These are phyloP conservation scores for Cryphonectria japonica DNA, from an alignment of 2,329 filamentous ascomycete species.

Conservation along the genomic window DNA sequence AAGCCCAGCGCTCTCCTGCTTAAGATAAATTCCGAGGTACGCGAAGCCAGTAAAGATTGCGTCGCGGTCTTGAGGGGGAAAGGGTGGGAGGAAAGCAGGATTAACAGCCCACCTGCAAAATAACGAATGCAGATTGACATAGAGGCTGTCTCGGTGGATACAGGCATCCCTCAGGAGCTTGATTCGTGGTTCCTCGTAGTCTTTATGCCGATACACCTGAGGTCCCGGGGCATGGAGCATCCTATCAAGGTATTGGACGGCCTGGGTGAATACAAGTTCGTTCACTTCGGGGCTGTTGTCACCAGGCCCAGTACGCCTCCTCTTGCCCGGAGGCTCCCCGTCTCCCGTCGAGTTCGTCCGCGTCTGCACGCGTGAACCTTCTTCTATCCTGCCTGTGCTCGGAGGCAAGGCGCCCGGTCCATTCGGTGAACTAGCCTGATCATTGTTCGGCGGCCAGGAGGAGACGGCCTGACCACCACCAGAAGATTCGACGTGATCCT, in stretches of 20 bases:
- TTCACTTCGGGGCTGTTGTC: neutral
- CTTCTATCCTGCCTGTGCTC: neutral
- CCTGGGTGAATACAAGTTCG: neutral
- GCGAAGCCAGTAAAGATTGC: slow-evolving; percentile 41
- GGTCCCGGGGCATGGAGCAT: slow-evolving; percentile 11
- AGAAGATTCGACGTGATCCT: neutral
- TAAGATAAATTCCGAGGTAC: slow-evolving; percentile 42
- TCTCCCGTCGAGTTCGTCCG: neutral
- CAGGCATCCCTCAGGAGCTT: slow-evolving; percentile 63
- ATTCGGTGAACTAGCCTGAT: neutral
- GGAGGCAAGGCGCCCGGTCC: neutral
- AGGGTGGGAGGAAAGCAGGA: neutral
- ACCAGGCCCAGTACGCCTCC: slow-evolving; percentile 20
- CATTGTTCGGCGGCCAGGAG: neutral
- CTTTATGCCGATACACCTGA: slow-evolving; percentile 31
- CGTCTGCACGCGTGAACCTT: neutral
- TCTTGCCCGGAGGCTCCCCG: slow-evolving; percentile 20
- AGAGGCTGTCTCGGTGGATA: slow-evolving; percentile 60
- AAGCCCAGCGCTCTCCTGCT: slow-evolving; percentile 41
- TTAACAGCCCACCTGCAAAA: slow-evolving; percentile 60
- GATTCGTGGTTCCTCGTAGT: slow-evolving; percentile 53
- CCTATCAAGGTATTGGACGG: slow-evolving; percentile 11
- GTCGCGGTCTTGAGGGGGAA: slow-evolving; percentile 16
- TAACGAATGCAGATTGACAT: slow-evolving; percentile 67
- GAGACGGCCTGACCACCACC: neutral